Conservation (phyloP, 305 asterid genomes). For the Plantago coronopus region DNA sequence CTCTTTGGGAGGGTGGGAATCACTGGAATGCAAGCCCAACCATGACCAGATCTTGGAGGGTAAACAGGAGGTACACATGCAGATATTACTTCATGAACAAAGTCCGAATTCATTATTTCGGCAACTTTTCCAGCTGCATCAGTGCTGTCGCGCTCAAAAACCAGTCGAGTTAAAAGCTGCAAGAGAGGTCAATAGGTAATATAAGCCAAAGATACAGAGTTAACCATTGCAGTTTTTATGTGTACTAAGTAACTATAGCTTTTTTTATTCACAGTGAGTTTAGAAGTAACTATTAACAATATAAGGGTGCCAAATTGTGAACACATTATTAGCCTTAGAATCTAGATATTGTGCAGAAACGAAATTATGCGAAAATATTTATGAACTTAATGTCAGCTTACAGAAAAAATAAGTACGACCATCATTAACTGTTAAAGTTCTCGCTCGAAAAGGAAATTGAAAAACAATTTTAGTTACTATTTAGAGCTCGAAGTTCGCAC, state of each 20-base stretch:
- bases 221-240: slow-evolving; percentile 7
- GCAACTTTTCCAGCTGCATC: slow-evolving; percentile 99
- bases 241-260: background rate
- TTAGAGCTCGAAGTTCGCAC: slow-evolving; percentile 7
- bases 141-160: slow-evolving; percentile 86
- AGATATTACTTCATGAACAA: slow-evolving; percentile 94
- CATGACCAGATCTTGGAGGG: slow-evolving; percentile 96
- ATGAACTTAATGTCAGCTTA: no score
- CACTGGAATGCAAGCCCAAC: slow-evolving; percentile 98
- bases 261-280: background rate
- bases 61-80: slow-evolving; percentile 98
- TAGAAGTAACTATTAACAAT: background rate
- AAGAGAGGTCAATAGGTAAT: slow-evolving; percentile 24
- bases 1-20: slow-evolving; percentile 69
- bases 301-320: slow-evolving; percentile 12
- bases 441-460: background rate
- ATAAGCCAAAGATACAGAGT: slow-evolving; percentile 23
- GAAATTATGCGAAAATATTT: background rate
- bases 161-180: slow-evolving; percentile 96
- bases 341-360: background rate
- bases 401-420: background rate
- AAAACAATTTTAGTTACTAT: slow-evolving; percentile 2
- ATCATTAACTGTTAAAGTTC: background rate
- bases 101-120: slow-evolving; percentile 90
- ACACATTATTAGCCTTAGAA: background rate